Evolutionary conservation across 768 basidiomycete species (phyloP).

Genomic region (Auriscalpium vulgare): DNA sequence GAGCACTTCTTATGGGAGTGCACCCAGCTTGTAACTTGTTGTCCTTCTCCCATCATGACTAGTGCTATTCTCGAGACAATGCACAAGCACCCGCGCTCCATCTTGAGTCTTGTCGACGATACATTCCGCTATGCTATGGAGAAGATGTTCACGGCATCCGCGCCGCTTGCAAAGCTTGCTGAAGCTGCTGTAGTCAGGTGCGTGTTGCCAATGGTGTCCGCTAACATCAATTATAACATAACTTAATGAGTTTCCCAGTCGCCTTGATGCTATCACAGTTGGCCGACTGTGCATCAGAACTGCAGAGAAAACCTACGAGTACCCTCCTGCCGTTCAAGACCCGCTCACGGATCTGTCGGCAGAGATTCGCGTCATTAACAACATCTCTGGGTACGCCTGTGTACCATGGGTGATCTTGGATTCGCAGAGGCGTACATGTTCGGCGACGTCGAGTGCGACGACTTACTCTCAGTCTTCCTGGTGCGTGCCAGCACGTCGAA

Average conservation of each 20-base stretch:
- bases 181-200: neutral
- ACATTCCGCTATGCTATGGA: neutral
- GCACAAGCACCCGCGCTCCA: neutral
- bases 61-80: too few relatives aligned
- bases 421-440: slow-evolving; percentile 19
- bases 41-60: too few relatives aligned
- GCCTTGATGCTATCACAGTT: neutral
- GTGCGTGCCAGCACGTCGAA: neutral
- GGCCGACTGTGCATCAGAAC: neutral
- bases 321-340: neutral
- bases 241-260: neutral
- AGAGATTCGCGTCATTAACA: slow-evolving; percentile 8
- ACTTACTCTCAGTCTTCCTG: slow-evolving; percentile 5
- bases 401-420: slow-evolving; percentile 10
- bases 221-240: neutral
- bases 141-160: neutral
- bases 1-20: too few relatives aligned
- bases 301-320: neutral
- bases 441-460: slow-evolving; percentile 13
- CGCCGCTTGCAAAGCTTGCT: neutral
- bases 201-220: neutral
- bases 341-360: neutral
- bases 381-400: slow-evolving; percentile 15
- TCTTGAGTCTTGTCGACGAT: neutral
- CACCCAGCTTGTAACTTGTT: too few relatives aligned